Percentiles rank a stretch among this genome's conserved stretches.
Evolutionary conservation across 2,329 filamentous ascomycete species (phyloP).

Genomic region (Sporothrix variecibatus): DNA sequence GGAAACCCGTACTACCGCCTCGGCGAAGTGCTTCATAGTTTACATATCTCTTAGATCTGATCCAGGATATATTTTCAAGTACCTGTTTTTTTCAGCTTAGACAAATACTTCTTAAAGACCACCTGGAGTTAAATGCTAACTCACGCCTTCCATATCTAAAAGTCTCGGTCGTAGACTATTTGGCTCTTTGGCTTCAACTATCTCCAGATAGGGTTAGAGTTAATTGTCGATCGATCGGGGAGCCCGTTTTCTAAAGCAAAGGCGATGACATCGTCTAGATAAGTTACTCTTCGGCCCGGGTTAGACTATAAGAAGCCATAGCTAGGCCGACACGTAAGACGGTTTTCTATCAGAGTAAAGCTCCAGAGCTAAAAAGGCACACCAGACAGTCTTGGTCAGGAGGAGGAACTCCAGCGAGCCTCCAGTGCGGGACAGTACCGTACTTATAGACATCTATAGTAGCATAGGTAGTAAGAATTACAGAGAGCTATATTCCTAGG

Average conservation of each 20-base stretch:
- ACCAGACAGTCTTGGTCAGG: too few relatives aligned
- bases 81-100: background rate
- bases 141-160: slow-evolving; percentile 20
- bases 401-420: too few relatives aligned
- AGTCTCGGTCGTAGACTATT: slow-evolving; percentile 19
- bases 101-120: background rate
- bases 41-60: background rate
- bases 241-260: slow-evolving; percentile 21
- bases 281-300: background rate
- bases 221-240: slow-evolving; percentile 22
- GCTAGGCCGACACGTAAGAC: background rate
- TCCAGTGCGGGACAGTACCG: too few relatives aligned
- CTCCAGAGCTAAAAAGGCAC: background rate
- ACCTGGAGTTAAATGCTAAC: background rate
- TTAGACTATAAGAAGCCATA: background rate
- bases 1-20: background rate
- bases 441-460: too few relatives aligned
- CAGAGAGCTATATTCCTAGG: too few relatives aligned
- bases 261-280: slow-evolving; percentile 21
- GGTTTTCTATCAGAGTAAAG: background rate
- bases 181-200: slow-evolving; percentile 21
- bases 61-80: background rate
- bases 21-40: slow-evolving; percentile 4
- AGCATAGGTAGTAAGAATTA: too few relatives aligned
- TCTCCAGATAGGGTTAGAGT: slow-evolving; percentile 18